phyloP scores from a whole-genome alignment of 2,329 filamentous ascomycete species.

The Apiospora pterosperma region DNA sequence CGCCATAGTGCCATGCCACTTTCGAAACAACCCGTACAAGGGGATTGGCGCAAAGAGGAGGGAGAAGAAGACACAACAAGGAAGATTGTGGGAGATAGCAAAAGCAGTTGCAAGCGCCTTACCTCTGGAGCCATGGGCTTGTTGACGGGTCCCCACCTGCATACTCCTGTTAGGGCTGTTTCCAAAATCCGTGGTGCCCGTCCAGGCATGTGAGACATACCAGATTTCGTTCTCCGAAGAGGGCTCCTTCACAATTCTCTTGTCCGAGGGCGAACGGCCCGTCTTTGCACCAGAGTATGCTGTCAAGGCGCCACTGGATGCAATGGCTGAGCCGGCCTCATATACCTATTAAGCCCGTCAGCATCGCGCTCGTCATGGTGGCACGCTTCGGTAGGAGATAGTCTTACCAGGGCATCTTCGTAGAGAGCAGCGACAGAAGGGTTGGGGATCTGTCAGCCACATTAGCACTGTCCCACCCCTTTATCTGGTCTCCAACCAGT shows the following conservation, averaged over 20 bases:
- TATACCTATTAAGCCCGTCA: constrained; percentile 52
- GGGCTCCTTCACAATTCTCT: constrained; percentile 92
- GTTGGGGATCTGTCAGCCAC: constrained; percentile 64
- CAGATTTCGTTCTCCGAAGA: constrained; percentile 89
- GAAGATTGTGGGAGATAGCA: neutral
- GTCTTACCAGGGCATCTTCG: constrained; percentile 86
- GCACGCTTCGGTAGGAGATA: constrained; percentile 10
- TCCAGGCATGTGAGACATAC: constrained; percentile 40
- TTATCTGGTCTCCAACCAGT: neutral
- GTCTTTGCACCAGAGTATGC: constrained; percentile 99
- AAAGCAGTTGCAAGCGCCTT: constrained; percentile 39
- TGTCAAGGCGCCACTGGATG: constrained; percentile 88
- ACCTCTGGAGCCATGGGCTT: constrained; percentile 98
- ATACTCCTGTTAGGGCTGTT: constrained; percentile 24
- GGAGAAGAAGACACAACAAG: neutral
- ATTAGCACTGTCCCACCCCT: constrained; percentile 16
- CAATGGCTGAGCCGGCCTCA: constrained; percentile 96
- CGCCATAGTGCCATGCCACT: neutral
- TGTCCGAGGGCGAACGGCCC: constrained; percentile 92
- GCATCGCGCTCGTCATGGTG: constrained; percentile 6
- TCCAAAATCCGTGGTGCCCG: constrained; percentile 2
- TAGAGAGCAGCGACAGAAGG: constrained; percentile 93
- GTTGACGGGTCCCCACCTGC: constrained; percentile 92
- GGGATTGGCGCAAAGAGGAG: neutral
- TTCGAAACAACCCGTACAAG: too few species aligned